A percentile compares a stretch with the other conserved stretches of the same genome.
Evolutionary conservation across 495 filamentous ascomycete species (phyloP).

Genomic region (Podospora didyma): DNA sequence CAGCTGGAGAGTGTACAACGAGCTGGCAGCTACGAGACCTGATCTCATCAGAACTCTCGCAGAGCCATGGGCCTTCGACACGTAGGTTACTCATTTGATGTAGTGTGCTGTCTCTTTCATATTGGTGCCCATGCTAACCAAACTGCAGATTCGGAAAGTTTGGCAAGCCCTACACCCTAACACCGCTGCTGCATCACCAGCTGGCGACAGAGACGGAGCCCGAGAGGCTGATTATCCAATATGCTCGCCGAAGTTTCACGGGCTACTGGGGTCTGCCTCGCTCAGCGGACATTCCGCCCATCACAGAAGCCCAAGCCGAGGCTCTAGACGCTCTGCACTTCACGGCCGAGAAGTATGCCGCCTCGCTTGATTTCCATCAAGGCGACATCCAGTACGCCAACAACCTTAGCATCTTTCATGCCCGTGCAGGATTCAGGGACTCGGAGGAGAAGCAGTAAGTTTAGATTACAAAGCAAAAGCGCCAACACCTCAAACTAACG

Average conservation of each 20-base stretch:
- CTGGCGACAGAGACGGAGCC: slow-evolving; percentile 36
- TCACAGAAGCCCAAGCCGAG: slow-evolving; percentile 63
- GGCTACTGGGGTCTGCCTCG: slow-evolving; percentile 52
- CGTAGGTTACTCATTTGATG: slow-evolving; percentile 37
- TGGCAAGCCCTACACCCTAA: slow-evolving; percentile 24
- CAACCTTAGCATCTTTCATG: slow-evolving; percentile 51
- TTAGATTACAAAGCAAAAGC: neutral
- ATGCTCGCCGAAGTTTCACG: slow-evolving; percentile 54
- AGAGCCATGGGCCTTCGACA: slow-evolving; percentile 53
- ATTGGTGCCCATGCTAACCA: too few relatives aligned
- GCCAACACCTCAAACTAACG: too few relatives aligned
- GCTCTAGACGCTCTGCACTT: slow-evolving; percentile 64
- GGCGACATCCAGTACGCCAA: slow-evolving; percentile 54
- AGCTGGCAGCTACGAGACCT: slow-evolving; percentile 55
- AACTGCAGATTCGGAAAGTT: slow-evolving; percentile 29
- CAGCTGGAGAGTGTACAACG: slow-evolving; percentile 61
- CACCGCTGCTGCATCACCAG: slow-evolving; percentile 49
- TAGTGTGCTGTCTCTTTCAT: too few relatives aligned
- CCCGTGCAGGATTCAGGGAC: slow-evolving; percentile 40
- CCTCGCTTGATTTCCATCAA: slow-evolving; percentile 49
- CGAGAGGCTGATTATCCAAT: slow-evolving; percentile 52
- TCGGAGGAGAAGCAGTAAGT: too few relatives aligned
- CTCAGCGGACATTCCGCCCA: slow-evolving; percentile 50
- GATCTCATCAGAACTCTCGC: slow-evolving; percentile 57
- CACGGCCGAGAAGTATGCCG: slow-evolving; percentile 49